Conservation (phyloP, 1,284 basidiomycete genomes). For the Leucoagaricus sp. region DNA sequence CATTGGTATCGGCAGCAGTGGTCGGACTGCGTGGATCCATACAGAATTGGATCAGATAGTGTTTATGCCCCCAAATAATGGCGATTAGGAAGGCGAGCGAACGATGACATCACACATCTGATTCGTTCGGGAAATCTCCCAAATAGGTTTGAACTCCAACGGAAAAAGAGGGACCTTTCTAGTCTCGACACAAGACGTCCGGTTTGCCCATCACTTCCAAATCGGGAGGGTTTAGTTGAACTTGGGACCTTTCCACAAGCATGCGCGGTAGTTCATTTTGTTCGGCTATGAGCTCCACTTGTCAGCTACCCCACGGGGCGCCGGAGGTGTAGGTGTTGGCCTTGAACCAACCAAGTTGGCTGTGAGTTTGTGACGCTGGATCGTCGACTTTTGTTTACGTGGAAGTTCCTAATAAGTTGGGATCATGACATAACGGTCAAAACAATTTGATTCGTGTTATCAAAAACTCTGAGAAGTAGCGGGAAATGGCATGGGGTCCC, state of each 20-base stretch:
- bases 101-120: conserved; percentile 7
- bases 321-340: too few relatives aligned
- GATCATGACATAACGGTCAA: too few relatives aligned
- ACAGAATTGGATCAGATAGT: background rate
- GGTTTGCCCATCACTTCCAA: too few relatives aligned
- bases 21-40: background rate
- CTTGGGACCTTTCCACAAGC: background rate
- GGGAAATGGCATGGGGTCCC: too few relatives aligned
- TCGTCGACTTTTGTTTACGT: too few relatives aligned
- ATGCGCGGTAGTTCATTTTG: background rate
- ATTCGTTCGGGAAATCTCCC: background rate
- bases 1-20: background rate
- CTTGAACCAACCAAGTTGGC: too few relatives aligned
- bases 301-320: background rate
- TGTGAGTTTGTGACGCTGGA: too few relatives aligned
- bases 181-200: too few relatives aligned
- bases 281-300: background rate
- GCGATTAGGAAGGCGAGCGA: background rate
- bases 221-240: too few relatives aligned
- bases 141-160: background rate
- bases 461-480: too few relatives aligned
- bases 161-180: background rate
- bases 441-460: too few relatives aligned
- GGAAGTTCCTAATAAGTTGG: too few relatives aligned
- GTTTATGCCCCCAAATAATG: background rate